phyloP scores from a whole-genome alignment of 768 basidiomycete genomes.

The Cubamyces lactineus region DNA sequence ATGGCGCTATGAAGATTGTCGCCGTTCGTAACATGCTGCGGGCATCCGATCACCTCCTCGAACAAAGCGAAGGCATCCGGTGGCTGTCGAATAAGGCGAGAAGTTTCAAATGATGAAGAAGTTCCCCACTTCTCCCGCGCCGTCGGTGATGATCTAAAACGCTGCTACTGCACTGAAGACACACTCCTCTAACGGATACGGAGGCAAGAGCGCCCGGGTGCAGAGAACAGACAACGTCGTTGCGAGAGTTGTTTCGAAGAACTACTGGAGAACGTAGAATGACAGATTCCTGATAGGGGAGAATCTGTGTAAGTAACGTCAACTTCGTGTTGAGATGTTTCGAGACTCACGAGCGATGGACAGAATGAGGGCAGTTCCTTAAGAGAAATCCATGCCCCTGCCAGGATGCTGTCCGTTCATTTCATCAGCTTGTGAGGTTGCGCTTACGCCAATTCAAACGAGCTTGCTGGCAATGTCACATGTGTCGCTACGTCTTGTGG shows the following conservation, averaged over 20 bases:
- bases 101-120: constrained; percentile 34
- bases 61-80: constrained; percentile 33
- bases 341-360: constrained; percentile 33
- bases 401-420: constrained; percentile 25
- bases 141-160: constrained; percentile 36
- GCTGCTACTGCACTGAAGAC: constrained; percentile 34
- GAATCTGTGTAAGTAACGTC: too few relatives aligned
- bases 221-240: constrained; percentile 33
- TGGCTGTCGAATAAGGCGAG: constrained; percentile 36
- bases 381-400: constrained; percentile 34
- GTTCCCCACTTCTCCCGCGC: constrained; percentile 35
- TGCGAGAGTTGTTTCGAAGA: constrained; percentile 30
- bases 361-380: constrained; percentile 34
- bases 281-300: constrained; percentile 26
- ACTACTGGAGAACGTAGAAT: constrained; percentile 34
- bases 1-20: constrained; percentile 28
- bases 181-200: constrained; percentile 33
- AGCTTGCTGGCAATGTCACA: not conserved
- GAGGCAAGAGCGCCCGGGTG: constrained; percentile 35
- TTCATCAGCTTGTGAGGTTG: constrained; percentile 16
- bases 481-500: too few relatives aligned
- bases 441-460: constrained; percentile 4
- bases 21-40: constrained; percentile 32
- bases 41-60: constrained; percentile 26
- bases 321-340: too few relatives aligned